Evolutionary conservation across 768 basidiomycete genomes (phyloP).

Genomic region (Heimioporus sp.): DNA sequence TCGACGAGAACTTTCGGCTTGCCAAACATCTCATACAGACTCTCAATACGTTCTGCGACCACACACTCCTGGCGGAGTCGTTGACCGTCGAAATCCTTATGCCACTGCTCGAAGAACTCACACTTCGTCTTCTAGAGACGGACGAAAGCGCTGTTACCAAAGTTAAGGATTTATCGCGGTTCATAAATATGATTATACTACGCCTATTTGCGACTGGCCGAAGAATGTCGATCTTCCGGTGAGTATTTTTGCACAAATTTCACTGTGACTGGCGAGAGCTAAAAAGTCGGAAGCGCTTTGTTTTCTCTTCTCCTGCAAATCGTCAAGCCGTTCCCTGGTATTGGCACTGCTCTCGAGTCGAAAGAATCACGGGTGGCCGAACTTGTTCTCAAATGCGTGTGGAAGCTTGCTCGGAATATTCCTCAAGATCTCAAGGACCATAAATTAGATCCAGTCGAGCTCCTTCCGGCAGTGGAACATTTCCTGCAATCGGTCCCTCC

Average conservation of each 20-base stretch:
- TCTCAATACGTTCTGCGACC: constrained; percentile 92
- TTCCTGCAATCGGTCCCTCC: constrained; percentile 93
- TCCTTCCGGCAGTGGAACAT: constrained; percentile 91
- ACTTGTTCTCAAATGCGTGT: constrained; percentile 92
- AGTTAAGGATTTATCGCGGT: constrained; percentile 90
- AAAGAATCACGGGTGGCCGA: constrained; percentile 89
- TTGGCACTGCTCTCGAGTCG: constrained; percentile 68
- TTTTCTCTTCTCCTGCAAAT: constrained; percentile 82
- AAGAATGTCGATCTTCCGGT: constrained; percentile 91
- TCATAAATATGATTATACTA: constrained; percentile 98
- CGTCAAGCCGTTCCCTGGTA: constrained; percentile 78
- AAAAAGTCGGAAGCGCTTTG: constrained; percentile 39
- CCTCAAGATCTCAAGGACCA: constrained; percentile 85
- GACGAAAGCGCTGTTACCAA: constrained; percentile 83
- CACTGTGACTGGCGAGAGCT: neutral
- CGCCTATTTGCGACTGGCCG: constrained; percentile 89
- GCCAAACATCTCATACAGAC: constrained; percentile 98
- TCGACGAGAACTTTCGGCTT: constrained; percentile 83
- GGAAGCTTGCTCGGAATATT: constrained; percentile 95
- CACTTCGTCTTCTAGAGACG: constrained; percentile 87
- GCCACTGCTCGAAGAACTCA: constrained; percentile 87
- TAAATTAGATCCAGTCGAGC: constrained; percentile 79
- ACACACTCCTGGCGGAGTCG: constrained; percentile 82
- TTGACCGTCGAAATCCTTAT: constrained; percentile 83
- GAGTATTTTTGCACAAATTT: constrained; percentile 22